Evolutionary conservation across 306 rosid species (phyloP).

Genomic region (Cicer chorassanicum): DNA sequence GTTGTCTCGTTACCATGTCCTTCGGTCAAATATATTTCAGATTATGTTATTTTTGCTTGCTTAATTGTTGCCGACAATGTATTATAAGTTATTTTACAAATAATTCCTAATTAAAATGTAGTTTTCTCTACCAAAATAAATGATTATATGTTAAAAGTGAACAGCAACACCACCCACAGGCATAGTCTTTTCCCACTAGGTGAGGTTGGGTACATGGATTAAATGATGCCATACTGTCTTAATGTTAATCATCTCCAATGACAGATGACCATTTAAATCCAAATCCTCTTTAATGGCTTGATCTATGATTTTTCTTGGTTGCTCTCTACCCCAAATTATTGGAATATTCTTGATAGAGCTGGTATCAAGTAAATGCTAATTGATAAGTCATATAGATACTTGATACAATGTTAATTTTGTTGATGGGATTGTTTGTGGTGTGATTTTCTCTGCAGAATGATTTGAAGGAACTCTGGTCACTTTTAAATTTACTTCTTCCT

Average conservation of each 20-base stretch:
- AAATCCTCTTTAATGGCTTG: constrained; percentile 12
- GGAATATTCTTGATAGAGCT: constrained; percentile 2
- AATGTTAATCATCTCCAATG: neutral
- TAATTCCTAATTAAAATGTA: constrained; percentile 1
- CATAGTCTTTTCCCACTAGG: neutral
- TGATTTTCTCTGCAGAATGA: constrained; percentile 74
- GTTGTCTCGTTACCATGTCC: neutral
- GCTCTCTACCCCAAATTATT: neutral
- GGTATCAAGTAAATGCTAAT: constrained; percentile 16
- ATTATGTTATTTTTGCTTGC: constrained; percentile 24
- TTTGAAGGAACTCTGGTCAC: constrained; percentile 99
- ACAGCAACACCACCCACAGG: neutral
- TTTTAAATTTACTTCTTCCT: constrained; percentile 94
- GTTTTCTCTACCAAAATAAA: constrained; percentile 18
- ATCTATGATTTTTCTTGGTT: constrained; percentile 7
- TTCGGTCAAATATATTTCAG: neutral
- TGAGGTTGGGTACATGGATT: neutral
- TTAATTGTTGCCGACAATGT: neutral
- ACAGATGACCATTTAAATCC: neutral
- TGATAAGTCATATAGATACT: constrained; percentile 25
- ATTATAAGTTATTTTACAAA: constrained; percentile 7
- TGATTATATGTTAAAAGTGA: constrained; percentile 2
- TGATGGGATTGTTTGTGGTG: constrained; percentile 34
- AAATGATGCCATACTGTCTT: neutral
- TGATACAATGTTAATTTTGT: constrained; percentile 9